Percentiles rank a stretch among this genome's conserved stretches.
Evolutionary conservation across 768 basidiomycete species (phyloP).

Genomic region (Xerocomellus intermedius): DNA sequence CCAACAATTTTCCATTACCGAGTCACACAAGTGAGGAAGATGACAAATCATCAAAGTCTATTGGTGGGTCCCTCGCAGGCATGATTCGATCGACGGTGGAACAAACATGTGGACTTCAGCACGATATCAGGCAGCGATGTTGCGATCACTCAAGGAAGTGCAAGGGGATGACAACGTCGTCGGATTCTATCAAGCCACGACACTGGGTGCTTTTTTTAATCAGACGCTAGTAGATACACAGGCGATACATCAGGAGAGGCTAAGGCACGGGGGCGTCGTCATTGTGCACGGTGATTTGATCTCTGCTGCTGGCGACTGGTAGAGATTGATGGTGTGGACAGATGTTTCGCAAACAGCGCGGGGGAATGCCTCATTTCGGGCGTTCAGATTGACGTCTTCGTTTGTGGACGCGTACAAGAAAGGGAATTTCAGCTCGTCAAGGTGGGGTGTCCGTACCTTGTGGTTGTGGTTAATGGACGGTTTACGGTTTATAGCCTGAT

Average conservation of each 20-base stretch:
- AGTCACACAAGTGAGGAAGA: slow-evolving; percentile 73
- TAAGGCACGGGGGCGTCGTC: slow-evolving; percentile 83
- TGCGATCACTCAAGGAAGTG: slow-evolving; percentile 86
- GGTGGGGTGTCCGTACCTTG: slow-evolving; percentile 46
- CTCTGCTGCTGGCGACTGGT: background rate
- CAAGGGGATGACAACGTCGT: slow-evolving; percentile 89
- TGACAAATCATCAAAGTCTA: slow-evolving; percentile 74
- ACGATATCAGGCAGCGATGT: slow-evolving; percentile 82
- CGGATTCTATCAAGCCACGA: slow-evolving; percentile 91
- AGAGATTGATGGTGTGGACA: slow-evolving; percentile 32
- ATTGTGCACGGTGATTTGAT: slow-evolving; percentile 71
- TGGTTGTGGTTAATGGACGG: background rate
- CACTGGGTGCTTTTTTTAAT: slow-evolving; percentile 81
- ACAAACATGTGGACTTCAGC: slow-evolving; percentile 38
- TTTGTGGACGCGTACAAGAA: slow-evolving; percentile 83
- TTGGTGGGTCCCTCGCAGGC: slow-evolving; percentile 48
- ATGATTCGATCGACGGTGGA: slow-evolving; percentile 2
- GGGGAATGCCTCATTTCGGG: slow-evolving; percentile 86
- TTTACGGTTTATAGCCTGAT: slow-evolving; percentile 54
- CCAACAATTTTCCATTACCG: slow-evolving; percentile 86
- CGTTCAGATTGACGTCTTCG: slow-evolving; percentile 76
- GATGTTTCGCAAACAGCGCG: slow-evolving; percentile 76
- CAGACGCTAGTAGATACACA: slow-evolving; percentile 80
- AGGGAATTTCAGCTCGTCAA: slow-evolving; percentile 79
- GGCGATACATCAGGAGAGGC: slow-evolving; percentile 79